Conservation (phyloP, 2,329 filamentous ascomycete species). For the Botryotinia narcissicola region DNA sequence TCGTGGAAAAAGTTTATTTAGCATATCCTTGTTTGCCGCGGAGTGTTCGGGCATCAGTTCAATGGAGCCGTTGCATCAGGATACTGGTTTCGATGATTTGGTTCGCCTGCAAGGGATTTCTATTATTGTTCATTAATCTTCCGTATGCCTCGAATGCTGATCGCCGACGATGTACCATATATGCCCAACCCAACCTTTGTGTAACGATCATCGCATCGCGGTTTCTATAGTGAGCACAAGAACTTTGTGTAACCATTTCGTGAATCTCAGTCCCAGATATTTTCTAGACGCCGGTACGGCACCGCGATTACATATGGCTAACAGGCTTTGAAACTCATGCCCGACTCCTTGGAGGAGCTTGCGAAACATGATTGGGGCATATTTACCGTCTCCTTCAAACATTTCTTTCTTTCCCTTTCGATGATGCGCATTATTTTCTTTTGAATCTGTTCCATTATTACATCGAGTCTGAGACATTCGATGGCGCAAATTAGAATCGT, state of each 20-base stretch:
- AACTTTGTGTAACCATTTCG: background rate
- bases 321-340: background rate
- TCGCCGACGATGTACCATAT: background rate
- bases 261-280: background rate
- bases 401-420: background rate
- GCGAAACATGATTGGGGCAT: background rate
- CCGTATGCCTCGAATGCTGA: background rate
- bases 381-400: background rate
- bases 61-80: background rate
- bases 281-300: background rate
- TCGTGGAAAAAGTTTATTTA: background rate
- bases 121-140: background rate
- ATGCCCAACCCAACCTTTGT: background rate
- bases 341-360: background rate
- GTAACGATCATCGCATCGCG: background rate
- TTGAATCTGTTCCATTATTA: background rate
- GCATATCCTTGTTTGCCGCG: conserved; percentile 5
- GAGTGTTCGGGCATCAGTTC: background rate
- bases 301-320: background rate
- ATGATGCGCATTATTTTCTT: background rate
- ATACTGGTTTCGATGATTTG: background rate
- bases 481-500: background rate
- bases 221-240: background rate
- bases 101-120: background rate
- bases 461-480: conserved; percentile 1